Evolutionary conservation across 1,284 basidiomycete species (phyloP).

Genomic region (Cutaneotrichosporon cutaneum): DNA sequence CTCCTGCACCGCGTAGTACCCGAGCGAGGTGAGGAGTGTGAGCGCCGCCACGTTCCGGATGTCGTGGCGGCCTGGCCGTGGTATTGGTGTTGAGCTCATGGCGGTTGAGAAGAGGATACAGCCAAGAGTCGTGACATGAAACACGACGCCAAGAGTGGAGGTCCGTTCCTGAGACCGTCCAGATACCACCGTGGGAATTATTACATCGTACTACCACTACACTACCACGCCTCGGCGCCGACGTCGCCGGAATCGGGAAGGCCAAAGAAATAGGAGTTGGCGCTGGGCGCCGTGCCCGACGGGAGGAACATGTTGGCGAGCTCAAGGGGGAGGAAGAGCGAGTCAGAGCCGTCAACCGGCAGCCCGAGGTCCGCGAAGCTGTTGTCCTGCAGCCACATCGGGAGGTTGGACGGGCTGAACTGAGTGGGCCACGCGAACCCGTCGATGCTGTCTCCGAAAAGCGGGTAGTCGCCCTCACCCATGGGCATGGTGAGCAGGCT

Average conservation of each 20-base stretch:
- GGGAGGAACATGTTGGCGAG: conserved; percentile 53
- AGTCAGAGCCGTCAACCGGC: conserved; percentile 83
- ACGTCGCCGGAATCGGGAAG: conserved; percentile 49
- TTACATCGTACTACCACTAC: background rate
- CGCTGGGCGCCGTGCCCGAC: conserved; percentile 35
- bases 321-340: conserved; percentile 69
- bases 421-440: conserved; percentile 74
- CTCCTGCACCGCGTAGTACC: conserved; percentile 25
- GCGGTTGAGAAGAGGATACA: background rate
- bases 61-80: background rate
- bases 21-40: conserved; percentile 8
- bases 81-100: background rate
- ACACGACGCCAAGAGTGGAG: background rate
- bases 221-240: conserved; percentile 52
- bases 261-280: conserved; percentile 32
- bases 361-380: conserved; percentile 80
- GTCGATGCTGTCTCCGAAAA: conserved; percentile 24
- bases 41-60: background rate
- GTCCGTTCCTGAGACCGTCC: background rate
- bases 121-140: background rate
- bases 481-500: conserved; percentile 42
- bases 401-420: conserved; percentile 47
- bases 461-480: conserved; percentile 22
- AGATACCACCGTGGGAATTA: conserved; percentile 7
- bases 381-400: conserved; percentile 59